Base-by-base conservation (phyloP, 83 land plant genomes). In the Diphasiastrum complanatum region DNA sequence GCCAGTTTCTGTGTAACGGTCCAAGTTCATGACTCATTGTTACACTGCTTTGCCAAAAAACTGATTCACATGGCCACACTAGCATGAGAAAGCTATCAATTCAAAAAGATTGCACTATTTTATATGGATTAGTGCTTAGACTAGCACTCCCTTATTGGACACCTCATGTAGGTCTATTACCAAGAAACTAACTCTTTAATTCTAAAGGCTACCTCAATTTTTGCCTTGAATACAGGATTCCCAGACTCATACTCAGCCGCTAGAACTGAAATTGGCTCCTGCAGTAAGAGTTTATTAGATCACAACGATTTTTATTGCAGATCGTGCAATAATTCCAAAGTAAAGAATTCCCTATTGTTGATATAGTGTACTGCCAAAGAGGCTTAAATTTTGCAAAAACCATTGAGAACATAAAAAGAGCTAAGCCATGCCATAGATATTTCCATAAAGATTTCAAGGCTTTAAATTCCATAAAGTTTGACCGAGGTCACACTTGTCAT, bases 171-270 rank as follows among this genome's bases (percentile, higher is more conserved):
- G n/a, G n/a, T n/a, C n/a, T n/a, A n/a, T n/a, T n/a, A n/a, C n/a
- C n/a, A n/a, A n/a, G n/a, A n/a, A n/a, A n/a, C n/a, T n/a, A n/a
- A n/a, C n/a, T n/a, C n/a, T n/a, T n/a, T n/a, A n/a, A n/a, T n/a
- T n/a, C n/a, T n/a, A 10, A 25, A 28, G 33, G 1, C 2, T 55
- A 89, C 96, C 92, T 83, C 78, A 19, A 93, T 84, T 68, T 88
- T 93, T 35, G 79, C 83, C 43, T 66, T 75, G 65, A 93, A 72
- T 50, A 89, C 80, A 23, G 82, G 61, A 66, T 78, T 81, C 50
- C 99, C 99, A 8, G 81, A 74, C 68, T 81, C 56, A 78, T 89
- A 93, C 57, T 89, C 99, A 32, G 79, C 89, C 27, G 82, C 86
- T 54, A 89, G 72, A 1, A 77, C 51, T 45, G 88, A 73, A 0